Conservation (phyloP, 768 basidiomycete species). For the Hygrophorus pudorinus region DNA sequence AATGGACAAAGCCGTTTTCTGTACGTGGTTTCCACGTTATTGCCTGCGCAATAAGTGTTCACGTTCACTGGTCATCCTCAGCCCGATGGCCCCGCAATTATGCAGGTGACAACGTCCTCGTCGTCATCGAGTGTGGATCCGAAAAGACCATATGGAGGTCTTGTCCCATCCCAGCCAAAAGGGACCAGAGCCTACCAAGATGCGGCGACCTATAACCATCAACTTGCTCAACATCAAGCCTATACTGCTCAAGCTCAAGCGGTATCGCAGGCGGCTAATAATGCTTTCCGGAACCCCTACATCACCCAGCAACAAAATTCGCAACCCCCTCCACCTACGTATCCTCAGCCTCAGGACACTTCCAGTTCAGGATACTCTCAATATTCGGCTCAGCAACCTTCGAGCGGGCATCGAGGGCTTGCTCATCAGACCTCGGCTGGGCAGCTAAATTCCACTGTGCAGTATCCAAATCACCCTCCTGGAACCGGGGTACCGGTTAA, state of each 20-base stretch:
- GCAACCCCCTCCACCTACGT: conserved; percentile 17
- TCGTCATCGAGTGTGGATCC: conserved; percentile 39
- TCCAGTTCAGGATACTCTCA: conserved; percentile 14
- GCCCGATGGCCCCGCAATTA: conserved; percentile 41
- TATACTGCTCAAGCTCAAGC: conserved; percentile 83
- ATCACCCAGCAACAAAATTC: conserved; percentile 43
- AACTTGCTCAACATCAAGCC: conserved; percentile 87
- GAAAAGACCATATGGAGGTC: conserved; percentile 87
- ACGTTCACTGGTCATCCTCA: conserved; percentile 13
- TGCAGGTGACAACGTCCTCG: conserved; percentile 21
- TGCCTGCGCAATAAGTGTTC: conserved; percentile 4
- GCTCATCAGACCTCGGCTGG: conserved; percentile 43
- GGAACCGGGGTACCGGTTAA: conserved; percentile 19
- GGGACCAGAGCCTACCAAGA: conserved; percentile 83
- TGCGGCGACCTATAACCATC: conserved; percentile 90
- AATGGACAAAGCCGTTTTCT: conserved; percentile 79
- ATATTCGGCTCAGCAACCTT: conserved; percentile 21
- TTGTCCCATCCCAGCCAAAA: conserved; percentile 83
- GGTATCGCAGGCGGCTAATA: conserved; percentile 54
- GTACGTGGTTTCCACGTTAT: conserved; percentile 33
- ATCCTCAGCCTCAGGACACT: conserved; percentile 8
- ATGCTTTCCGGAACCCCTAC: conserved; percentile 74
- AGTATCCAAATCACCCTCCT: conserved; percentile 26
- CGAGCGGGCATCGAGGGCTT: conserved; percentile 29
- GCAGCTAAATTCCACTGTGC: conserved; percentile 26